Conservation (phyloP, 2,329 filamentous ascomycete genomes). For the Berkeleyomyces basicola region DNA sequence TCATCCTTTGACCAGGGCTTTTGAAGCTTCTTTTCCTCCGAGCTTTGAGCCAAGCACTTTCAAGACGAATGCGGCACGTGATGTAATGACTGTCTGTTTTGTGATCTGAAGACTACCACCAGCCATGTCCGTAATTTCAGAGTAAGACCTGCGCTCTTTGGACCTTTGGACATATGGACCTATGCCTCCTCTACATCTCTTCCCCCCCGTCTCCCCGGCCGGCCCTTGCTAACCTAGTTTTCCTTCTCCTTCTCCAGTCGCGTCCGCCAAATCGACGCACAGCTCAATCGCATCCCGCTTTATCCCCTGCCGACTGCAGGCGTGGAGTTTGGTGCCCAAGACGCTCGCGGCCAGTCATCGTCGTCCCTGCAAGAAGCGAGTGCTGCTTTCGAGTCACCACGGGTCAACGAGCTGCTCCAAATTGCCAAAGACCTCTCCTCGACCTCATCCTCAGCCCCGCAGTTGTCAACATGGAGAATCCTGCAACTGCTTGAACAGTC, state of each 20-base stretch:
- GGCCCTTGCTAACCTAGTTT: constrained; percentile 1
- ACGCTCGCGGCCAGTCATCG: constrained; percentile 5
- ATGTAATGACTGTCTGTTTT: no score
- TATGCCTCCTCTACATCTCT: not conserved
- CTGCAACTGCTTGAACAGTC: constrained; percentile 44
- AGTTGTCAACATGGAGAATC: constrained; percentile 45
- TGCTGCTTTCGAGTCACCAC: constrained; percentile 30
- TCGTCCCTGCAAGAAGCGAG: constrained; percentile 22
- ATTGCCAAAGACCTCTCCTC: constrained; percentile 58
- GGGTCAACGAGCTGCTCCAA: constrained; percentile 45
- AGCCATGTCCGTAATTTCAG: constrained; percentile 31
- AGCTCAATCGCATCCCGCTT: constrained; percentile 46
- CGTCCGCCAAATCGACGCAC: constrained; percentile 45
- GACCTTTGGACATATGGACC: not conserved
- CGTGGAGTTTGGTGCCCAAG: not conserved
- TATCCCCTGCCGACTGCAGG: not conserved
- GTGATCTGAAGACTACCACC: no score
- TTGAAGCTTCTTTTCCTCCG: no score
- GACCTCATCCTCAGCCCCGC: constrained; percentile 43
- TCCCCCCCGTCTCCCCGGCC: not conserved
- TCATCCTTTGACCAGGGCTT: no score
- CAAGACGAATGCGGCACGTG: no score
- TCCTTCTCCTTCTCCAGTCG: constrained; percentile 27
- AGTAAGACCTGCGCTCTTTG: constrained; percentile 23
- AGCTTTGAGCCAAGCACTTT: no score